These are phyloP conservation scores for Candida piceae DNA, from an alignment of 805 yeast species.

Conservation along the genomic window DNA sequence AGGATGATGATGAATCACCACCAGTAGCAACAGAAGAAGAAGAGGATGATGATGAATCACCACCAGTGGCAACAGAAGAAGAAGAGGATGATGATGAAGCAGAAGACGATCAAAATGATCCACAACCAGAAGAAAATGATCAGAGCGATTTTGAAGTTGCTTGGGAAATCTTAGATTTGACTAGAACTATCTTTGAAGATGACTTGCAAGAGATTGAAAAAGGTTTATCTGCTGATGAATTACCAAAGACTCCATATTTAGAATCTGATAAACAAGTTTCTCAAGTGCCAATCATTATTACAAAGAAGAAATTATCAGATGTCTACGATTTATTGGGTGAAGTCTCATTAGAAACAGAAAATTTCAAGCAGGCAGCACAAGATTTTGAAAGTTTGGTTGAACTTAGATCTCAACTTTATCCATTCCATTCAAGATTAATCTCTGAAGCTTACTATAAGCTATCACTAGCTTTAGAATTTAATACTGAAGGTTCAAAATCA, in stretches of 20 bases:
- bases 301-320: conserved; percentile 59
- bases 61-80: conserved; percentile 19
- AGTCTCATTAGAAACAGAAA: conserved; percentile 84
- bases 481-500: conserved; percentile 49
- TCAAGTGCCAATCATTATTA: conserved; percentile 28
- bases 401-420: conserved; percentile 48
- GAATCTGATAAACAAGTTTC: conserved; percentile 17
- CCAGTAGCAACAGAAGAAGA: conserved; percentile 7
- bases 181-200: conserved; percentile 61
- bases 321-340: conserved; percentile 82
- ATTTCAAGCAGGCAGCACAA: conserved; percentile 68
- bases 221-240: conserved; percentile 1
- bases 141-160: conserved; percentile 81
- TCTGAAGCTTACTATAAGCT: conserved; percentile 80
- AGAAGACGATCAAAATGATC: conserved; percentile 30
- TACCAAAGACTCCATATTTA: conserved; percentile 13
- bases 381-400: conserved; percentile 61
- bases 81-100: conserved; percentile 12
- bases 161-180: conserved; percentile 78
- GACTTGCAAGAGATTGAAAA: conserved; percentile 28
- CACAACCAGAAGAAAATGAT: too few relatives aligned
- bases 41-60: conserved; percentile 19
- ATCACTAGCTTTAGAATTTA: conserved; percentile 72
- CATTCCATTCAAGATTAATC: conserved; percentile 48
- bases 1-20: conserved; percentile 19